Evolutionary conservation across 2,329 filamentous ascomycete species (phyloP), one percentile per base, ranked within the genome.

Genomic region (Venturia pyrina): DNA sequence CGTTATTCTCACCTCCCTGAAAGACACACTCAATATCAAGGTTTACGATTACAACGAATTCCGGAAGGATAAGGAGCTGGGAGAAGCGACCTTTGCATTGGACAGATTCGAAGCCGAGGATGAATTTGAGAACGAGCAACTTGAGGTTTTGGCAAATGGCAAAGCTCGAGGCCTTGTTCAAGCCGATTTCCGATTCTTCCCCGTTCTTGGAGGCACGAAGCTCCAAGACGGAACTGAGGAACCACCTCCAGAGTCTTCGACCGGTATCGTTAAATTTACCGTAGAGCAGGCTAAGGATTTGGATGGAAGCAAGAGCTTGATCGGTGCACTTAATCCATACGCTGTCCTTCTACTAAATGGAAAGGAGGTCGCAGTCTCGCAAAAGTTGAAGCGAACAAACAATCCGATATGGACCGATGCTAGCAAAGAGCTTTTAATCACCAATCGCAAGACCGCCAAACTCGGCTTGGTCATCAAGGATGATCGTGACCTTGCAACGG

Each of bases 261-360:
- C 93, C 24, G 96, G 95, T 81, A 96, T 99, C 74, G 86, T 93
- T 69, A 89, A 91, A 68, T 96, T 97, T 76, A 96, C 89, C 0
- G 85, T 99, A 64, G 93, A 97, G 74, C 93, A 96, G 77, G 93
- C 93, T 70, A 99, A 99, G 81, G 93, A 98, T 71, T 84, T 99
- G 41, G 95, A 99, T 73, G 89, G 89, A 63, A 89, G 86, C 69
- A 97, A 95, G 87, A 96, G 92, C 77, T 79, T 99, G 73, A 87
- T 98, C 67, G 95, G 95, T 40, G 84, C 88, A 68, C 87, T 99
- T 60, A 98, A 92, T 76, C 95, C 95, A 1, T 99, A 98, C 70
- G 93, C 91, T 11, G 83, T 87, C 41, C 83, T 99, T 63, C 83
- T 97, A 57, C 85, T 99, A 70, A 99, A 99, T 72, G 90, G 91